Conservation (phyloP, 139 green algal genomes). For the Spirogloea muscicola region DNA sequence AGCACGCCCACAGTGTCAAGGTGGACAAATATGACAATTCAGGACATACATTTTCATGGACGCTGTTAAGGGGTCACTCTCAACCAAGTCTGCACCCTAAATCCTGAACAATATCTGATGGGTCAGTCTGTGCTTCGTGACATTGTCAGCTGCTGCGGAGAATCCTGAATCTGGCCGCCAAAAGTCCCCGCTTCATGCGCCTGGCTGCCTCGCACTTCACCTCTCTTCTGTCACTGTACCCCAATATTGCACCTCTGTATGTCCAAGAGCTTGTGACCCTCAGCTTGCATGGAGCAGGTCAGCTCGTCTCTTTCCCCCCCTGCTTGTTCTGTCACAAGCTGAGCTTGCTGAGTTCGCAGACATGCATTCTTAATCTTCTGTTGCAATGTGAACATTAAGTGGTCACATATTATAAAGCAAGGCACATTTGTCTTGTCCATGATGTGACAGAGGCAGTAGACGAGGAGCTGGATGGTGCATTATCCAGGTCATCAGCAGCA, state of each 20-base stretch:
- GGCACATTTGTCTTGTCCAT: not conserved
- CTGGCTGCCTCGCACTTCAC: conserved; percentile 21
- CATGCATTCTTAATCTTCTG: too few species aligned
- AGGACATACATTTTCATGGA: too few species aligned
- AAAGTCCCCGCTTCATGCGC: conserved; percentile 33
- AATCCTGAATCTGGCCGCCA: not conserved
- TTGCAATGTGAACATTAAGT: too few species aligned
- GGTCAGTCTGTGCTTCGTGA: not conserved
- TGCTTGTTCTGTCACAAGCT: too few species aligned
- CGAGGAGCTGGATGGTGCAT: conserved; percentile 27
- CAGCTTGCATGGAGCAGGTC: conserved; percentile 37
- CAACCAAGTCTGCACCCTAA: too few species aligned
- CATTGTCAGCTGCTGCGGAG: conserved; percentile 15
- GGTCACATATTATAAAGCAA: not conserved
- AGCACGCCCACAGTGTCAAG: too few species aligned
- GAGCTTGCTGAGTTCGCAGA: too few species aligned
- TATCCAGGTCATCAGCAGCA: conserved; percentile 8
- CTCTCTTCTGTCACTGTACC: conserved; percentile 10
- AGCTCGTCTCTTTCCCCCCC: too few species aligned
- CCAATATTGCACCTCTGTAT: conserved; percentile 12
- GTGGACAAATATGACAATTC: too few species aligned
- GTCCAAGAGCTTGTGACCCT: conserved; percentile 9
- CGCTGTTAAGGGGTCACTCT: too few species aligned
- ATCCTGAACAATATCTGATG: too few species aligned
- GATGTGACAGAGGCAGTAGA: conserved; percentile 24